Conservation (phyloP, 257 asterid genomes). For the Osmanthus fragrans region DNA sequence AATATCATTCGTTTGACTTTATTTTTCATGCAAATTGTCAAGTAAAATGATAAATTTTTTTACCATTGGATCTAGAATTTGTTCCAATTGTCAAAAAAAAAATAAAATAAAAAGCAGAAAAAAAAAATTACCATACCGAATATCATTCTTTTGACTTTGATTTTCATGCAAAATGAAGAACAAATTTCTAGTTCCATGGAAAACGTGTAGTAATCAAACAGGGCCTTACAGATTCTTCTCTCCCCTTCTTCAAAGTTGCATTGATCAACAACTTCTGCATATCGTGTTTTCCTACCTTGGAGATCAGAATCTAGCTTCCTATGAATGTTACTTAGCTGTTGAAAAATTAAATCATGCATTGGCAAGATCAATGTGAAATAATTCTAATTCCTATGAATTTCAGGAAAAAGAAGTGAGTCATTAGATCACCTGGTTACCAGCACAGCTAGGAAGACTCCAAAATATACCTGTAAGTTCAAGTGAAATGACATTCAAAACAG, state of each 20-base stretch:
- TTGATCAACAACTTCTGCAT: constrained; percentile 66
- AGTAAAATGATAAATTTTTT: too few species aligned
- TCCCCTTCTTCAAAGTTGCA: constrained; percentile 78
- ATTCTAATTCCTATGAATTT: constrained; percentile 3
- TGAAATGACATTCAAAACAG: constrained; percentile 9
- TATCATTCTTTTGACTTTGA: too few species aligned
- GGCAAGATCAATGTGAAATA: constrained; percentile 13
- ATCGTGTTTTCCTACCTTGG: constrained; percentile 60
- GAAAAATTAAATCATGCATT: constrained; percentile 21
- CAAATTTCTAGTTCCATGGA: too few species aligned
- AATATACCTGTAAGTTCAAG: constrained; percentile 66
- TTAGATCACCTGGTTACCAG: constrained; percentile 85
- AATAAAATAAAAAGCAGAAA: too few species aligned
- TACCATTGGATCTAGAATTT: too few species aligned
- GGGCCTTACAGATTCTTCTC: constrained; percentile 93
- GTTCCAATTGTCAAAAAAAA: too few species aligned
- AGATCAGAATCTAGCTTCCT: constrained; percentile 73
- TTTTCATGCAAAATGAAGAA: too few species aligned
- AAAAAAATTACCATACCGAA: too few species aligned
- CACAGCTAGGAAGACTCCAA: constrained; percentile 99
- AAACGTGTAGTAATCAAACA: too few species aligned
- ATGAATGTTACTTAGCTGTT: constrained; percentile 73
- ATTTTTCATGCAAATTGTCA: too few species aligned
- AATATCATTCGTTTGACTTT: too few species aligned
- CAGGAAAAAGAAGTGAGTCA: constrained; percentile 16